Conservation (phyloP, 805 yeast genomes). For the Tetrapisispora phaffii region DNA sequence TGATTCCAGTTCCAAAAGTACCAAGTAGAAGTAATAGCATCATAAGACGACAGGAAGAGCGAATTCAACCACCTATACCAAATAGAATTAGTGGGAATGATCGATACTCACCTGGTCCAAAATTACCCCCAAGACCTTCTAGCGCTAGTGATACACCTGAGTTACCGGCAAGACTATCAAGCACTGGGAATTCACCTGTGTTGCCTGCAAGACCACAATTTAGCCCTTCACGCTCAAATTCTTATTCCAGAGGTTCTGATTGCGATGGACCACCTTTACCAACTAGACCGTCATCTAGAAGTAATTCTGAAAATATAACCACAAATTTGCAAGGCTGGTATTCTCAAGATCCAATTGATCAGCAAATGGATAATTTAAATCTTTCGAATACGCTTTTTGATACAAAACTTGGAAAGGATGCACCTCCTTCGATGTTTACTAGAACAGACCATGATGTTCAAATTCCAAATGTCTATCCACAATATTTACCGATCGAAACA, state of each 20-base stretch:
- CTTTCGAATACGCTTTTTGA: slow-evolving; percentile 30
- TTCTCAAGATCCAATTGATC: not conserved
- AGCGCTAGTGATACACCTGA: not conserved
- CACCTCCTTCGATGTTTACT: slow-evolving; percentile 38
- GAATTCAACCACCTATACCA: not conserved
- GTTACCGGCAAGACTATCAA: too few species aligned
- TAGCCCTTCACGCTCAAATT: not conserved
- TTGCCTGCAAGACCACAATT: not conserved
- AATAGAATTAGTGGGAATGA: not conserved
- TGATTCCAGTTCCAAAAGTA: not conserved
- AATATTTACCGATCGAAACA: slow-evolving; percentile 47
- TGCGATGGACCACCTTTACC: not conserved
- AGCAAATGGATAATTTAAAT: not conserved
- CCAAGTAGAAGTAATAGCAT: slow-evolving; percentile 3
- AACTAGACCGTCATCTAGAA: not conserved
- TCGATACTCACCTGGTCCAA: not conserved
- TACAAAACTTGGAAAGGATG: slow-evolving; percentile 33
- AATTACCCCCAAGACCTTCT: slow-evolving; percentile 1
- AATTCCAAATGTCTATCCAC: slow-evolving; percentile 20
- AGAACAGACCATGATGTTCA: slow-evolving; percentile 21
- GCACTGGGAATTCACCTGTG: not conserved
- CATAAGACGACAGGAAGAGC: not conserved
- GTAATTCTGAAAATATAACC: not conserved
- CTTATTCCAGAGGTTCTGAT: not conserved
- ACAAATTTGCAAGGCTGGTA: not conserved